Evolutionary conservation across 2,329 filamentous ascomycete genomes (phyloP).

Genomic region (Aspergillus clavatus): DNA sequence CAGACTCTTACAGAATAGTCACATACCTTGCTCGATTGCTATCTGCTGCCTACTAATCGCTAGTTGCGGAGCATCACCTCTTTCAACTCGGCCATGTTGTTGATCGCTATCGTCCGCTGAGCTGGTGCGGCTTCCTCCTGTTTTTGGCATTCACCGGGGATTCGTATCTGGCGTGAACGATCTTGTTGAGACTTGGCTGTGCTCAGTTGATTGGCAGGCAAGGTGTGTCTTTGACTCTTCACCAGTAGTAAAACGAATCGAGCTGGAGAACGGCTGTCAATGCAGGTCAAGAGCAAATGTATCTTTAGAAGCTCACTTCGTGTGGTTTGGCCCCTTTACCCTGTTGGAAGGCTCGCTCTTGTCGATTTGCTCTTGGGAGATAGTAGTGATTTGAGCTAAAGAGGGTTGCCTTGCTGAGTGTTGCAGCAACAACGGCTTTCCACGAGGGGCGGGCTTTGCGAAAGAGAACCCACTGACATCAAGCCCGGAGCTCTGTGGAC

Average conservation of each 20-base stretch:
- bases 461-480: constrained; percentile 31
- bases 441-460: constrained; percentile 25
- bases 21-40: background rate
- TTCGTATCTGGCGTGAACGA: background rate
- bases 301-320: background rate
- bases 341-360: background rate
- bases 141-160: too few species aligned
- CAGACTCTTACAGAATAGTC: background rate
- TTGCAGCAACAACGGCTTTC: constrained; percentile 21
- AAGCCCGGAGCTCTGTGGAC: constrained; percentile 27
- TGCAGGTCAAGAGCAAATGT: background rate
- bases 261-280: background rate
- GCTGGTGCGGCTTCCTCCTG: background rate
- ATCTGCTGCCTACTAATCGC: background rate
- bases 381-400: background rate
- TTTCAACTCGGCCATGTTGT: background rate
- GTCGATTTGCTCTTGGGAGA: background rate
- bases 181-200: background rate
- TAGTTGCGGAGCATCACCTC: background rate
- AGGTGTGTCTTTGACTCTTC: background rate
- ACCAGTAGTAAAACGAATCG: background rate
- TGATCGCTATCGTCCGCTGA: background rate
- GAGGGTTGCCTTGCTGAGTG: constrained; percentile 8
- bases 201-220: background rate
- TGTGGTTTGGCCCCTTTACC: background rate